A percentile compares a stretch with the other conserved stretches of the same genome.
These are phyloP conservation scores for Mycena leptocephala DNA, from an alignment of 768 basidiomycete genomes.

Conservation along the genomic window DNA sequence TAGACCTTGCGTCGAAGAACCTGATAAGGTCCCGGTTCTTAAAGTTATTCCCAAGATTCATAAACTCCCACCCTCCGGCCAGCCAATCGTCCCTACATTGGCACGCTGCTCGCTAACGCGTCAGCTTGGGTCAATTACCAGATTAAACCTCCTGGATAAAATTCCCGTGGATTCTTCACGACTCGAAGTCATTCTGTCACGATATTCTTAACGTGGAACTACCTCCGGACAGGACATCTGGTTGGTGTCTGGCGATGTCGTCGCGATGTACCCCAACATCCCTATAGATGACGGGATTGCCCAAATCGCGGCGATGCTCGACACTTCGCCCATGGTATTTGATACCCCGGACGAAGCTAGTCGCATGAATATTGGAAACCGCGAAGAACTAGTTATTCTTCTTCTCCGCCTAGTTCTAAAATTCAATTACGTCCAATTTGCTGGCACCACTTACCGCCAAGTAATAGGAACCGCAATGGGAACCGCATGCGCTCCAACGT, in stretches of 20 bases:
- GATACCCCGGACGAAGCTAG: conserved; percentile 12
- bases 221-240: neutral
- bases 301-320: neutral
- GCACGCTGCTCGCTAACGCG: neutral
- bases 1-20: neutral
- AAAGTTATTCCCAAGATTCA: neutral
- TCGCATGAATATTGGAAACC: conserved; percentile 3
- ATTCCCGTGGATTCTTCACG: neutral
- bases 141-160: neutral
- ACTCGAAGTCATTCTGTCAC: neutral
- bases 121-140: neutral
- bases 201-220: neutral
- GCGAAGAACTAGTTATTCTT: conserved; percentile 22
- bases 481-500: conserved; percentile 29
- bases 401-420: conserved; percentile 27
- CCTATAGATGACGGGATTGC: neutral
- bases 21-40: neutral
- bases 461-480: conserved; percentile 33
- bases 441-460: conserved; percentile 15
- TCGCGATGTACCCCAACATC: neutral
- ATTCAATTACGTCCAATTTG: conserved; percentile 29
- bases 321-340: conserved; percentile 18
- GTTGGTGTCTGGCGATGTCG: neutral
- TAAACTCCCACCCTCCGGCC: neutral
- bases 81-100: neutral